A percentile compares a stretch with the other conserved stretches of the same genome.
Conservation (phyloP, 2,329 filamentous ascomycete genomes). For the Aspergillus piperis region DNA sequence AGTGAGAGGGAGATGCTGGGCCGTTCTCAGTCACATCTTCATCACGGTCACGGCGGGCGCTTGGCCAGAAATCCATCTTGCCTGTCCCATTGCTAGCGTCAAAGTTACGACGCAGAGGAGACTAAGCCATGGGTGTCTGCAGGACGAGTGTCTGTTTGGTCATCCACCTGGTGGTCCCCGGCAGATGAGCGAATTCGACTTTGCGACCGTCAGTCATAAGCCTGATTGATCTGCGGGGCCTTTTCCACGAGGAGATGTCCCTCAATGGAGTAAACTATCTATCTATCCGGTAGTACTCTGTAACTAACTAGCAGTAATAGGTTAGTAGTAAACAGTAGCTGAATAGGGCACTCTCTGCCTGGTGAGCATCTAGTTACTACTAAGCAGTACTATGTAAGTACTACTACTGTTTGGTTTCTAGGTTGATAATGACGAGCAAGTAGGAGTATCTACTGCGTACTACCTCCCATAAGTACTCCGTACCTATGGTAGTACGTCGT, state of each 20-base stretch:
- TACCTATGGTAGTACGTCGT: neutral
- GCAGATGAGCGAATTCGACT: neutral
- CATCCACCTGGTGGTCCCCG: neutral
- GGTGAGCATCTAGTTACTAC: too few species aligned
- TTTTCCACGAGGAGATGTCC: neutral
- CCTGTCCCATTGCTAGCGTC: conserved; percentile 1
- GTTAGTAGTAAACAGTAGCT: too few species aligned
- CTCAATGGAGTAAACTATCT: too few species aligned
- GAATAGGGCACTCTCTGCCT: too few species aligned
- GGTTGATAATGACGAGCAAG: too few species aligned
- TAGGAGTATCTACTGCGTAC: too few species aligned
- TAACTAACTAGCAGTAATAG: too few species aligned
- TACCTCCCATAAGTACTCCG: too few species aligned
- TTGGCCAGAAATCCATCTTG: conserved; percentile 4
- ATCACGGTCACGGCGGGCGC: conserved; percentile 2
- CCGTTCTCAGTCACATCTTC: conserved; percentile 2
- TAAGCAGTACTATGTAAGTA: too few species aligned
- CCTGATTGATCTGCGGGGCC: neutral
- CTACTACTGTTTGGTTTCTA: too few species aligned
- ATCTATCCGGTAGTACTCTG: too few species aligned
- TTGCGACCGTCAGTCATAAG: neutral
- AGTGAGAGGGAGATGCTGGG: neutral
- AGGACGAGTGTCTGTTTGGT: neutral
- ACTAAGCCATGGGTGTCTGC: conserved; percentile 1
- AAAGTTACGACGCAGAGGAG: neutral